Evolutionary conservation across 176 grass and related monocot species (phyloP).

Genomic region (Oryza australiensis): DNA sequence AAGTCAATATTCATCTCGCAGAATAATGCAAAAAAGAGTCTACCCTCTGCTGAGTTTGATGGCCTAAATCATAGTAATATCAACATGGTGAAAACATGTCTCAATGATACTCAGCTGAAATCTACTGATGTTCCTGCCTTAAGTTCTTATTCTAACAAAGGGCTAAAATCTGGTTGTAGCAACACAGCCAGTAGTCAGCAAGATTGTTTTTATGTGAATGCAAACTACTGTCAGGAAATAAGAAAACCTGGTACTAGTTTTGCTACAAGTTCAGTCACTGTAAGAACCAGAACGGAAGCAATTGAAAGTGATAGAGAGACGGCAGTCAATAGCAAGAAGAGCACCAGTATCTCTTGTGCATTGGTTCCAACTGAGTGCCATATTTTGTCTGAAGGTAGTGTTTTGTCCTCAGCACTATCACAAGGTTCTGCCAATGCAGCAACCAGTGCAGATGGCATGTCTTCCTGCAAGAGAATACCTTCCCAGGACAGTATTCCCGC

Average conservation of each 20-base stretch:
- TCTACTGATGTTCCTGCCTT: slow-evolving; percentile 7
- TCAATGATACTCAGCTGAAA: slow-evolving; percentile 36
- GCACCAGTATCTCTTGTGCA: slow-evolving; percentile 16
- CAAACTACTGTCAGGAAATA: slow-evolving; percentile 29
- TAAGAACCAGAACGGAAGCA: slow-evolving; percentile 43
- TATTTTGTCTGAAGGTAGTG: slow-evolving; percentile 30
- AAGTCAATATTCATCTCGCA: slow-evolving; percentile 10
- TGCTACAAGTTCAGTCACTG: neutral
- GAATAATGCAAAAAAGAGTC: slow-evolving; percentile 5
- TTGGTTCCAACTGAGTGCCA: slow-evolving; percentile 3
- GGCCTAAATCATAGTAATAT: slow-evolving; percentile 18
- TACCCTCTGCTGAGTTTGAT: neutral
- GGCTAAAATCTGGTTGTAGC: slow-evolving; percentile 32
- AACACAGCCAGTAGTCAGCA: neutral
- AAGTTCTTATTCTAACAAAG: slow-evolving; percentile 28
- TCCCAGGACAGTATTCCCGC: slow-evolving; percentile 31
- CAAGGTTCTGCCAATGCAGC: slow-evolving; percentile 15
- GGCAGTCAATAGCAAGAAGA: slow-evolving; percentile 28
- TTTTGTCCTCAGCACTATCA: slow-evolving; percentile 36
- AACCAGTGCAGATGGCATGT: slow-evolving; percentile 16
- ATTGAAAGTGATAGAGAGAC: slow-evolving; percentile 20
- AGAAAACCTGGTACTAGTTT: slow-evolving; percentile 11
- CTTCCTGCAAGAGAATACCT: slow-evolving; percentile 31
- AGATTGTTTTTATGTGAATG: slow-evolving; percentile 19
- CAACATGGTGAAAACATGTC: slow-evolving; percentile 18